Base-by-base conservation (phyloP, 2,329 filamentous ascomycete genomes). In the Clonostachys rhizophaga region DNA sequence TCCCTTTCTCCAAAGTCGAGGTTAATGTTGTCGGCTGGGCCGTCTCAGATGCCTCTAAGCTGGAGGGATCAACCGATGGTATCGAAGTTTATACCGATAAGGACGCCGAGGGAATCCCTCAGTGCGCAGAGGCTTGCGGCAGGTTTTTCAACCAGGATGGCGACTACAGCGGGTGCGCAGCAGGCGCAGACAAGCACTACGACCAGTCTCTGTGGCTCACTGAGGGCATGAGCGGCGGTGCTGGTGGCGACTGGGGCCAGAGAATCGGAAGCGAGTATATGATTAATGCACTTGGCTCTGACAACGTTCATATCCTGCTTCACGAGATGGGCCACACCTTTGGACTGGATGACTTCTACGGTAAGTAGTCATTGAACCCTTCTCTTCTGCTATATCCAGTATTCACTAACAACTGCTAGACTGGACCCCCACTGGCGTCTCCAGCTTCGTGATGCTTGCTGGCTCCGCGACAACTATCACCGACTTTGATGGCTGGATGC, bases 401-500 rank as follows among this genome's bases (percentile, higher is more conserved):
- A 30, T 30, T 54, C 17, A 46, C 36, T 39, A 39, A 39, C 36
- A 39, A 39, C 36, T n/a, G 14, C 14, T 11, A 39, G 68, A 72
- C 55, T 74, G 69, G 70, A 69, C 63, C 17, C 70, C 71, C 1
- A 60, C 59, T 6, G 69, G 69, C 6, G 52, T 68, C 34, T 54
- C 56, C 8, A 68, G 60, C 54, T 75, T 74, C 57, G 62, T 74
- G 51, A 74, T 75, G 71, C 54, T 65, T 41, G 69, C 71, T 43
- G 71, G 72, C 5, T 66, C 65, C 42, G 58, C 72, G 2, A 58
- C 54, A 17, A 49, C 62, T 42, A 62, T 75, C 17, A 75, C 71
- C 3, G 70, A 75, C 40, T 75, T 75, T 43, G 71, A 75, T 45
- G 69, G 67, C 17, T 75, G 72, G 72, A 75, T 75, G 71, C 55